These are phyloP conservation scores for Oryza punctata DNA, from an alignment of 176 grass and related monocot genomes.

Conservation along the genomic window DNA sequence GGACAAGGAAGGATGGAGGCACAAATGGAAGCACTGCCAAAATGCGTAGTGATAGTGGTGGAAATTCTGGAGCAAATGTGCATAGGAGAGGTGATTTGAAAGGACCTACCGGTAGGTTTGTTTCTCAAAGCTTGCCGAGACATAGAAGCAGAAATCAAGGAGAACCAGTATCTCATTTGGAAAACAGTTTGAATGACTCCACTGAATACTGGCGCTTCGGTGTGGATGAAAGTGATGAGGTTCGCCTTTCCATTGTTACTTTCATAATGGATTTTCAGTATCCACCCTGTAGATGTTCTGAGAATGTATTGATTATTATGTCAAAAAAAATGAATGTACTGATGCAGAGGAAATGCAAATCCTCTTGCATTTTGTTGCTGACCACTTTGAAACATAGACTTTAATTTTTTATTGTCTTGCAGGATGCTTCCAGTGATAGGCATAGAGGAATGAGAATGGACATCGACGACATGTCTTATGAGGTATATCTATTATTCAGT, in stretches of 20 bases:
- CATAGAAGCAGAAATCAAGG: conserved; percentile 26
- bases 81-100: not conserved
- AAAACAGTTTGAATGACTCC: conserved; percentile 40
- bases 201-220: conserved; percentile 41
- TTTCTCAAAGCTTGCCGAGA: conserved; percentile 27
- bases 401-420: conserved; percentile 17
- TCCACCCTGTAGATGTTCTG: not conserved
- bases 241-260: conserved; percentile 34
- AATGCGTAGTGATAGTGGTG: conserved; percentile 22
- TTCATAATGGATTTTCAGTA: not conserved
- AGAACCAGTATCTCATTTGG: conserved; percentile 18
- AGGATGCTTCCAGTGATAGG: conserved; percentile 49
- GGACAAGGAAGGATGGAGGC: conserved; percentile 31
- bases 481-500: conserved; percentile 52
- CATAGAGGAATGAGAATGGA: conserved; percentile 82
- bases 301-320: not conserved
- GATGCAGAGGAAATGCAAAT: not conserved
- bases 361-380: not conserved
- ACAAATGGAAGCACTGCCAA: conserved; percentile 26
- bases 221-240: conserved; percentile 56
- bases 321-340: not conserved
- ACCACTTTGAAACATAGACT: not conserved
- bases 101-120: conserved; percentile 21
- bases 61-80: conserved; percentile 18
- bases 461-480: conserved; percentile 84